Base-by-base conservation (phyloP, 2,329 filamentous ascomycete genomes). In the Fusarium floridanum region DNA sequence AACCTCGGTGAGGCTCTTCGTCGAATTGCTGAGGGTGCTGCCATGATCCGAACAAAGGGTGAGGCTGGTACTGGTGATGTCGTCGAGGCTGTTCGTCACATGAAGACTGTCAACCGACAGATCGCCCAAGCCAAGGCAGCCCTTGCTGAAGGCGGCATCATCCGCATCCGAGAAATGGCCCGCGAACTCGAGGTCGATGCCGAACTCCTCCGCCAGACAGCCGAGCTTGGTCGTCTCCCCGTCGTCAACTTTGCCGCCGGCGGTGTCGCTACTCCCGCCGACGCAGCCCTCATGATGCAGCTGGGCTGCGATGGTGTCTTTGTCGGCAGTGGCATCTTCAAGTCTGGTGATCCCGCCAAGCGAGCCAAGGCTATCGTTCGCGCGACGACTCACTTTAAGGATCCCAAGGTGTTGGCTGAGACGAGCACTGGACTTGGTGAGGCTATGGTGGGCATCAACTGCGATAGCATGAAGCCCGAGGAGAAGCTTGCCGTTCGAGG, bases 31-130 rank as follows among this genome's bases (percentile, higher is more conserved):
- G 97, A 98, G 86, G 97, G 97, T 74, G 97, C 97, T 11, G 96
- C 96, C 80, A 98, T 99, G 96, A 98, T 99, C 85, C 92, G 97
- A 79, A 99, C 97, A 75, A 99, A 98, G 88, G 97, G 97, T 75
- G 97, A 99, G 86, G 97, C 97, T 41, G 97, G 97, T 73, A 98
- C 97, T 1, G 97, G 97, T 73, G 97, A 99, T 82, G 95, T 99
- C 62, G 94, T 98, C 79, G 96, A 98, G 87, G 97, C 97, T 22
- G 96, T 98, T 59, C 92, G 93, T 81, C 97, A 99, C 89, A 97
- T 98, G 91, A 94, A 97, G 81, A 95, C 94, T 12, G 93, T 98
- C 74, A 97, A 93, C 81, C 85, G 87, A 24, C 92, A 98, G 80
- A 97, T 98, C 78, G 90, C 92, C 5, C 88, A 90, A 72, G 96